Base-by-base conservation (phyloP, 139 green algal species). In the Spirogloea muscicola region DNA sequence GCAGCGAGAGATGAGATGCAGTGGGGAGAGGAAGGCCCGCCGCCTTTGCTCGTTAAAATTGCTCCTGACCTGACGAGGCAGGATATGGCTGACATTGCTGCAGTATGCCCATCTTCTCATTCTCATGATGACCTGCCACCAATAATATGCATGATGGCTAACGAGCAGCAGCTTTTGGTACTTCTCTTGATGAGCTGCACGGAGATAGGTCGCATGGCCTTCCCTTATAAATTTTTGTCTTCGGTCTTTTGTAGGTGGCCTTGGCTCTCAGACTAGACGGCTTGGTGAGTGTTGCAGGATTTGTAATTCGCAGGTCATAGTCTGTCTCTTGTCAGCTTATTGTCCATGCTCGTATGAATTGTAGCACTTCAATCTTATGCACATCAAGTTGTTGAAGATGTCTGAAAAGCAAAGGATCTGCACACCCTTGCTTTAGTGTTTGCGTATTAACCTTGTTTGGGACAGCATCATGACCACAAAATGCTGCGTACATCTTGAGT, bases 21-120 rank as follows among this genome's bases (percentile, higher is more conserved):
- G 38, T 92, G 89, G 88, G 84, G 41, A 13, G 36, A 49, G 21
- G 69, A 49, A 33, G 41, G 64, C 51, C 62, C 68, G 0, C 90
- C 90, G 1, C 93, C 93, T 16, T 81, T 98, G 76, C 81, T 97
- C 7, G 83, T 98, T 21, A 97, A 98, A 85, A 91, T 98, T 29
- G 92, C 94, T 0, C 93, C 94, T 1, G 94, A 98, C 81, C 82
- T 98, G 7, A 87, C 75, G 0, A 81, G 88, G 7, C 72, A 72
- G 0, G 94, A 96, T 78, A 88, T 90, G 72, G 49, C 71, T 18
- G 91, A 98, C 83, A 91, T 99, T 25, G 94, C 92, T 0, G 74
- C 84, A 1, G 92, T 97, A 38, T 87, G 86, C 38, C 57, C 90
- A 21, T 41, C 48, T 0, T 62, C 69, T 7, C 72, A 94, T 97